Evolutionary conservation across 2,329 filamentous ascomycete genomes (phyloP).

Genomic region (Cladophialophora exuberans): DNA sequence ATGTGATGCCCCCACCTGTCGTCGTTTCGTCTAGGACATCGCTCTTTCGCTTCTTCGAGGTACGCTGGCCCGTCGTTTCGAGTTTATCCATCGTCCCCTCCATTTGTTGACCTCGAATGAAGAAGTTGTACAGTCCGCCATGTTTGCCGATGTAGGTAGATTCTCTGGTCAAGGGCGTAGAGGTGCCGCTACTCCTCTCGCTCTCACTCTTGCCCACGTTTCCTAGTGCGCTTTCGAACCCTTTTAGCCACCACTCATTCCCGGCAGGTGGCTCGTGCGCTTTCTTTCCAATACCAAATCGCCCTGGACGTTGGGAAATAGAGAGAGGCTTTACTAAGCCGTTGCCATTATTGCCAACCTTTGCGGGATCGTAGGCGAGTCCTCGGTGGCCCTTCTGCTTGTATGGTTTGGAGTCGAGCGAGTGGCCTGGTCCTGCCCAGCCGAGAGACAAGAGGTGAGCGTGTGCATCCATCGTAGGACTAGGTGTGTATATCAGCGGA

Average conservation of each 20-base stretch:
- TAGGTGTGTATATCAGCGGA: background rate
- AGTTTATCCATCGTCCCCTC: conserved; percentile 65
- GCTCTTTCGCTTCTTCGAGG: conserved; percentile 30
- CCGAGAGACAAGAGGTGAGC: conserved; percentile 83
- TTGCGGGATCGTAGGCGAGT: conserved; percentile 38
- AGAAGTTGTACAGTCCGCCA: conserved; percentile 76
- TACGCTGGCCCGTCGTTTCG: conserved; percentile 33
- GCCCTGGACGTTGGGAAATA: conserved; percentile 76
- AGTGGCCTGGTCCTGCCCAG: conserved; percentile 87
- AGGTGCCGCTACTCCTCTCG: conserved; percentile 60
- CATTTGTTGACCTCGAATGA: conserved; percentile 80
- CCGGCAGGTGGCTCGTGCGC: conserved; percentile 64
- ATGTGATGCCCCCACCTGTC: background rate
- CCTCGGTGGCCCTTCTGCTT: conserved; percentile 47
- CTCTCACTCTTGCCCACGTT: conserved; percentile 59
- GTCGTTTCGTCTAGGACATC: conserved; percentile 22
- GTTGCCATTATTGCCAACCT: conserved; percentile 49
- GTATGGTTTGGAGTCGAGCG: conserved; percentile 66
- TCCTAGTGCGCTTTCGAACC: conserved; percentile 83
- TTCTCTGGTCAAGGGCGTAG: conserved; percentile 51
- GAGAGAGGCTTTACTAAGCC: conserved; percentile 84
- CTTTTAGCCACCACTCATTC: conserved; percentile 97
- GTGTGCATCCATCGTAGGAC: conserved; percentile 74
- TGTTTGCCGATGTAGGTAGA: conserved; percentile 44
- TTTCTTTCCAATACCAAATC: conserved; percentile 77